These are phyloP conservation scores for Asterophora parasitica DNA, from an alignment of 768 basidiomycete species.

Conservation along the genomic window DNA sequence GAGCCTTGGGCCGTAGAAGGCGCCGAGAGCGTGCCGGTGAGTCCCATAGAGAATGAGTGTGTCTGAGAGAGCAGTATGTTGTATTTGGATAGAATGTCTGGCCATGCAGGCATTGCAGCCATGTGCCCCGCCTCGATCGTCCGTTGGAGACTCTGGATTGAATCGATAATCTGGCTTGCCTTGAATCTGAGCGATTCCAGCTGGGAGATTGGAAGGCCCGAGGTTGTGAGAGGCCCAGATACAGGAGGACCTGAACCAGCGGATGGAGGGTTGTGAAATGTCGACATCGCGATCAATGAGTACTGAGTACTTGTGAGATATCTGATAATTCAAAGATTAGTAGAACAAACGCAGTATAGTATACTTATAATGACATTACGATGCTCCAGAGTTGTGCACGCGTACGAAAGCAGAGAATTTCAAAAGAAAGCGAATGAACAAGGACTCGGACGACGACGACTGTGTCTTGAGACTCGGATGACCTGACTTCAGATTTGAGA, in stretches of 20 bases:
- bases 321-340: neutral
- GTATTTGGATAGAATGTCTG: slow-evolving; percentile 83
- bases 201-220: slow-evolving; percentile 55
- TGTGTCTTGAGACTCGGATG: too few species aligned
- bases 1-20: slow-evolving; percentile 1
- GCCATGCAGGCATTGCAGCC: slow-evolving; percentile 74
- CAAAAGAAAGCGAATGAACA: too few species aligned
- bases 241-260: neutral
- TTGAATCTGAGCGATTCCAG: slow-evolving; percentile 77
- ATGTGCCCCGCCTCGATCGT: slow-evolving; percentile 57
- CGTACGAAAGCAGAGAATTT: too few species aligned
- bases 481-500: too few species aligned
- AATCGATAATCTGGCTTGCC: slow-evolving; percentile 74
- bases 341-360: neutral
- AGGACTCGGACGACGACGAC: too few species aligned
- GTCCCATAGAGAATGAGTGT: slow-evolving; percentile 59
- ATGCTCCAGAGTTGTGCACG: too few species aligned
- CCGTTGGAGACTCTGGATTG: slow-evolving; percentile 58
- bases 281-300: neutral
- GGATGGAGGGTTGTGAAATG: neutral
- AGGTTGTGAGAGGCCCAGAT: slow-evolving; percentile 14
- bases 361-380: too few species aligned
- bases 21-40: slow-evolving; percentile 26
- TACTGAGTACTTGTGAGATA: too few species aligned
- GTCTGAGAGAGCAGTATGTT: slow-evolving; percentile 80